These are phyloP conservation scores for Arabis hirsuta DNA, from an alignment of 345 rosid species.

Conservation along the genomic window DNA sequence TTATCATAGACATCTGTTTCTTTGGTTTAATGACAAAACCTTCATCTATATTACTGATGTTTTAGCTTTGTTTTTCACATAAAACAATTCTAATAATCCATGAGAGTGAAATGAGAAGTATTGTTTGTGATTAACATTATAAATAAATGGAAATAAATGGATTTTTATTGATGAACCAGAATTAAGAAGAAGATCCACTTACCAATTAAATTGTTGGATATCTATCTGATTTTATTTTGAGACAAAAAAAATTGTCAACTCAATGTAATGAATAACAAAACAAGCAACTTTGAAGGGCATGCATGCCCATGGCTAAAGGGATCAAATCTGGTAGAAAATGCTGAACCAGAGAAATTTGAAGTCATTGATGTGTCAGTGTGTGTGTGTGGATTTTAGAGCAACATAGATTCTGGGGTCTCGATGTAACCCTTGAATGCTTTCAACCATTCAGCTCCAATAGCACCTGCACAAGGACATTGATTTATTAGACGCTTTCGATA, in stretches of 20 bases:
- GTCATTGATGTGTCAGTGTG: constrained; percentile 31
- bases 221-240: constrained; percentile 22
- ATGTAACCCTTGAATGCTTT: constrained; percentile 92
- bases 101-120: neutral
- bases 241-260: constrained; percentile 25
- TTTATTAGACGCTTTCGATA: neutral
- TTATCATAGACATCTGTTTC: neutral
- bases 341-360: constrained; percentile 14
- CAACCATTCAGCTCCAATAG: constrained; percentile 95
- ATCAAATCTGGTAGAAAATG: constrained; percentile 26
- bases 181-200: neutral
- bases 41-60: too few relatives aligned
- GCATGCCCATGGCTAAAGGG: constrained; percentile 4
- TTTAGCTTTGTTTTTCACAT: too few relatives aligned
- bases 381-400: constrained; percentile 53
- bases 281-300: constrained; percentile 13
- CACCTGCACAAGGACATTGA: constrained; percentile 53
- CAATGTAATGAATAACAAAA: constrained; percentile 25
- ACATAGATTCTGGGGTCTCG: constrained; percentile 93
- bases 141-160: neutral
- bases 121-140: neutral
- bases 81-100: too few relatives aligned
- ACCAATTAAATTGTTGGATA: constrained; percentile 1
- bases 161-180: neutral
- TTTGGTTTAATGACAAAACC: neutral